Evolutionary conservation across 2,329 filamentous ascomycete species (phyloP), one percentile per base, ranked within the genome.

Genomic region (Tolypocladium album): DNA sequence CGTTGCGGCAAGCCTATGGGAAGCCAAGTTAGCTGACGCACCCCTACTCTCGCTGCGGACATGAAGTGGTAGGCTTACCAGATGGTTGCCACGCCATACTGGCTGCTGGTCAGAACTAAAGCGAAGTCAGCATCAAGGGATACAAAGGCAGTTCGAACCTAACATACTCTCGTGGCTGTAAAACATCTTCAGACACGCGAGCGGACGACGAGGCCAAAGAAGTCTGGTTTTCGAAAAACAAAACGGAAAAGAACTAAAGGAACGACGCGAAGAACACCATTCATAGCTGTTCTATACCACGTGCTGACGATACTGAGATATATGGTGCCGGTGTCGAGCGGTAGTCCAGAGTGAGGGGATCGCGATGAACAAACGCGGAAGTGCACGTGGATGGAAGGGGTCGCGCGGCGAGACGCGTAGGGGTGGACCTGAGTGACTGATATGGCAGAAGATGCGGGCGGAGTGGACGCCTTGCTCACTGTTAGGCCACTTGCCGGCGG

Each of bases 1-100:
- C 0, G 93, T 99, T 50, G 94, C 94, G 50, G 96, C 87, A 50
- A 97, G 85, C 93, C 93, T 97, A 63, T 9, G 7, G 20, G 20
- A 36, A n/a, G 17, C n/a, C 17, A 45, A 39, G 22, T 43, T 15
- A 57, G 24, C 5, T 22, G 22, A 40, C 27, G n/a, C 31, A 34
- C 22, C 20, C 8, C 4, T 6, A 20, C 3, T 8, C 17, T 4
- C 2, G 47, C 47, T 20, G 4, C 17, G 27, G 11, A 34, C 7
- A 38, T n/a, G 38, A 42, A 31, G 31, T 13, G 31, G 1, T 22
- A 17, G 50, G 69, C 83, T 68, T 79, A 96, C 93, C 94, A 99
- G 62, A 99, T 88, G 2, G 93, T 99, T 17, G 93, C 89, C 60
- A 99, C 89, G 60, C 94, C 94, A 82, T 97, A 89, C 71, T 94